phyloP scores from a whole-genome alignment of 352 stramenopile species.

The Phytophthora macrochlamydospora region DNA sequence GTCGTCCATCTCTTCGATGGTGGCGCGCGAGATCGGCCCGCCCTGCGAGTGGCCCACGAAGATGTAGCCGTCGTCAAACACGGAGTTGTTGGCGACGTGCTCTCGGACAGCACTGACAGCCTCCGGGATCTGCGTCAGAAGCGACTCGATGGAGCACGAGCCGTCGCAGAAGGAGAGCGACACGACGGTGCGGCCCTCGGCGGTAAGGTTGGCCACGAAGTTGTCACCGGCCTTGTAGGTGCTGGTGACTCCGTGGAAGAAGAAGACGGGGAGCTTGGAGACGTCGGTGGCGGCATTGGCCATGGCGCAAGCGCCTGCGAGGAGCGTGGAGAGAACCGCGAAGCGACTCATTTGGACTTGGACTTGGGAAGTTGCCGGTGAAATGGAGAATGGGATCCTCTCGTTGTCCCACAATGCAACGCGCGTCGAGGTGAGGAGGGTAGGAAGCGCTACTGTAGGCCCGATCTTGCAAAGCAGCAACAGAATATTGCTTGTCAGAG shows the following conservation, averaged over 20 bases:
- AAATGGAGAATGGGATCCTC: background rate
- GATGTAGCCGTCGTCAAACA: background rate
- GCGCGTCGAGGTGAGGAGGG: no score
- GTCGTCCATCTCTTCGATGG: background rate
- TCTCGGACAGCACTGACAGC: background rate
- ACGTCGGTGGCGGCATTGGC: background rate
- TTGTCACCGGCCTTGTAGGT: background rate
- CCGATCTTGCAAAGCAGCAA: no score
- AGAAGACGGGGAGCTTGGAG: background rate
- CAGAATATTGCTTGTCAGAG: no score
- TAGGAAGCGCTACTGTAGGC: no score
- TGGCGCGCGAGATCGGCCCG: background rate
- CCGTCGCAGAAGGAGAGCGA: background rate
- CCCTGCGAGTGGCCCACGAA: background rate
- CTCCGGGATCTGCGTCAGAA: background rate
- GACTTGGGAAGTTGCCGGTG: background rate
- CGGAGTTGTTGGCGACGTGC: background rate
- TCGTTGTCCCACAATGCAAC: no score
- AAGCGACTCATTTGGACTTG: background rate
- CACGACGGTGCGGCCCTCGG: background rate
- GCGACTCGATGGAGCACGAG: background rate
- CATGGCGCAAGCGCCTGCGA: background rate
- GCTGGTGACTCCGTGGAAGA: background rate
- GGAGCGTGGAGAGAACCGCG: background rate
- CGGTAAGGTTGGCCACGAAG: background rate